These are phyloP conservation scores for Rhodotorula sp. DNA, from an alignment of 1,284 basidiomycete species.

Conservation along the genomic window DNA sequence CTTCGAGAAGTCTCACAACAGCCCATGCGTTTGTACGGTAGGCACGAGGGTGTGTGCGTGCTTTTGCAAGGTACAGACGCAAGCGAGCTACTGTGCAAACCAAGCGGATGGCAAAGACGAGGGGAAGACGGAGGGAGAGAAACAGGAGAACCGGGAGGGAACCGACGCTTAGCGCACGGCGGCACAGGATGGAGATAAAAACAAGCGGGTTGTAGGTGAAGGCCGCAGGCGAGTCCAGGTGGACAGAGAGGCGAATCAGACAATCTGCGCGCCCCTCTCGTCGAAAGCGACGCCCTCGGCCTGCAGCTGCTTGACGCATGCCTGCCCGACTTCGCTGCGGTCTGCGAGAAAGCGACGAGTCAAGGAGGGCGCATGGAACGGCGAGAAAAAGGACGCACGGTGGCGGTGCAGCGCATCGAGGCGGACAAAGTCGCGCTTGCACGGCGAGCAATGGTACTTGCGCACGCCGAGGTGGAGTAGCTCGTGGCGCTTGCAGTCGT, in stretches of 20 bases:
- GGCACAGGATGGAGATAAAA: neutral
- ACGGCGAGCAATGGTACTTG: slow-evolving; percentile 41
- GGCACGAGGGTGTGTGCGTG: neutral
- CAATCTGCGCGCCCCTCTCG: slow-evolving; percentile 23
- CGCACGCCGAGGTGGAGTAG: slow-evolving; percentile 63
- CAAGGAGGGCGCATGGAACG: too few species aligned
- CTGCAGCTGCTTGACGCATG: slow-evolving; percentile 37
- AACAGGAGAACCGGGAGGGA: too few species aligned
- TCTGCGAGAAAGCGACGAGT: slow-evolving; percentile 20
- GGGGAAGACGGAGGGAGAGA: too few species aligned
- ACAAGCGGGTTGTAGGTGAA: neutral
- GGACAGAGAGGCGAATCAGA: neutral
- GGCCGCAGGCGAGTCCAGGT: neutral
- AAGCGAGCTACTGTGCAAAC: neutral
- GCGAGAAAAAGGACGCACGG: slow-evolving; percentile 22
- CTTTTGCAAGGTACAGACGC: neutral
- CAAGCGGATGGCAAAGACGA: neutral
- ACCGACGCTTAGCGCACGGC: too few species aligned
- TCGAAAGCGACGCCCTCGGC: slow-evolving; percentile 29
- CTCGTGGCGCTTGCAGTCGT: slow-evolving; percentile 80
- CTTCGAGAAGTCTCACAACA: too few species aligned
- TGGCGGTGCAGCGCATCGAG: slow-evolving; percentile 43
- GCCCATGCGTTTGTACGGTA: too few species aligned
- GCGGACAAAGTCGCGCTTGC: slow-evolving; percentile 41
- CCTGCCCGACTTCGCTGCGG: slow-evolving; percentile 41